phyloP scores from a whole-genome alignment of 306 rosid genomes.

The Arachis hypogaea region DNA sequence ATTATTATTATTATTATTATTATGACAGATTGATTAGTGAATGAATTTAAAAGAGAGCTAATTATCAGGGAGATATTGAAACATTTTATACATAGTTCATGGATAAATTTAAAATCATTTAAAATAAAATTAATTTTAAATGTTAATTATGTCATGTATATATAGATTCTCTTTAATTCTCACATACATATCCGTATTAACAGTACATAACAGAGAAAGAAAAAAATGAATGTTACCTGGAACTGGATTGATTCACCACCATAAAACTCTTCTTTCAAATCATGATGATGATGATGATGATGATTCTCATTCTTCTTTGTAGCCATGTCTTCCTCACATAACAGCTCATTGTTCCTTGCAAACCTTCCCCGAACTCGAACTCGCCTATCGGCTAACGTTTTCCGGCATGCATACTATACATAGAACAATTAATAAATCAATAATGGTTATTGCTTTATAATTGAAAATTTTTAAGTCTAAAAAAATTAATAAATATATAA shows the following conservation, averaged over 20 bases:
- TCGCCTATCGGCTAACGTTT: constrained; percentile 92
- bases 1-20: too few relatives aligned
- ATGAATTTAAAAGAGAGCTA: neutral
- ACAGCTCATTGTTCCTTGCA: constrained; percentile 74
- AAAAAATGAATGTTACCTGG: constrained; percentile 48
- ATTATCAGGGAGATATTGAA: neutral
- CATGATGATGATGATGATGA: constrained; percentile 3
- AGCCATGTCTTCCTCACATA: constrained; percentile 48
- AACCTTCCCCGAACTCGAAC: constrained; percentile 96
- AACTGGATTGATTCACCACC: constrained; percentile 45
- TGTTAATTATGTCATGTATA: too few relatives aligned
- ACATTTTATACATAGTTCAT: neutral
- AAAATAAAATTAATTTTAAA: too few relatives aligned
- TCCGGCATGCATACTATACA: constrained; percentile 91
- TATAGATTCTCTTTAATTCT: constrained; percentile 12
- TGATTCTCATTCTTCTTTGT: constrained; percentile 43
- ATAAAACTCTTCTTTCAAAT: constrained; percentile 43
- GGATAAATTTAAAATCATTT: neutral
- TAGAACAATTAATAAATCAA: constrained; percentile 3
- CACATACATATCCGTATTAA: constrained; percentile 11
- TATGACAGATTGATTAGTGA: neutral
- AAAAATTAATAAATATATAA: too few relatives aligned
- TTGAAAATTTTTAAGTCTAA: too few relatives aligned
- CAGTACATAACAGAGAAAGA: constrained; percentile 1
- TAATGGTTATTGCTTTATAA: neutral